Conservation (phyloP, 2,329 filamentous ascomycete species). For the Trichoderma sp. region DNA sequence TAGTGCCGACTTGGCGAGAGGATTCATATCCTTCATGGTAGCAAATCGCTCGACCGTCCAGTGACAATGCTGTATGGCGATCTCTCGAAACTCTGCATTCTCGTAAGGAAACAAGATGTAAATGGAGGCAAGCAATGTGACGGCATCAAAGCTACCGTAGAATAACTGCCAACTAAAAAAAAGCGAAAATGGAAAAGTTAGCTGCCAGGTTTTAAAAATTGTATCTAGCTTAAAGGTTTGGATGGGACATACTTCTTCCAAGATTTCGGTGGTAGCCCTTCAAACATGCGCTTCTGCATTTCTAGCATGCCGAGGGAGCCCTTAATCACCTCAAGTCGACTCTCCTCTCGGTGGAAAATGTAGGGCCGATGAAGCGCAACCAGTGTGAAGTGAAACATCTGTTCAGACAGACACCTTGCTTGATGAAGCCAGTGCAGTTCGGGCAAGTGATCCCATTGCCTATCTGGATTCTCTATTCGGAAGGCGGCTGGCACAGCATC, state of each 20-base stretch:
- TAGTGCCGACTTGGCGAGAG: constrained; percentile 57
- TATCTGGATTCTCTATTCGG: constrained; percentile 60
- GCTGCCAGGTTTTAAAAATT: not conserved
- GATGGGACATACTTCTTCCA: constrained; percentile 46
- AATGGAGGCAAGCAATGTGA: constrained; percentile 63
- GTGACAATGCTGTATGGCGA: constrained; percentile 59
- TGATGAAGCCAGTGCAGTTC: constrained; percentile 57
- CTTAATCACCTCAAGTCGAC: constrained; percentile 59
- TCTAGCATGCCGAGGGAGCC: constrained; percentile 61
- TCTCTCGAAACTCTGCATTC: constrained; percentile 52
- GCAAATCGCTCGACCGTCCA: constrained; percentile 64
- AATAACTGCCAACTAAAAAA: constrained; percentile 56
- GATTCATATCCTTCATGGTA: constrained; percentile 57
- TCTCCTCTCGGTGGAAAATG: constrained; percentile 60
- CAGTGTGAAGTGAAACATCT: constrained; percentile 56
- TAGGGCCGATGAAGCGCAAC: constrained; percentile 66
- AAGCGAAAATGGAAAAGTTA: not conserved
- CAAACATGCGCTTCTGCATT: constrained; percentile 56
- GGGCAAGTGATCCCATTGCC: constrained; percentile 57
- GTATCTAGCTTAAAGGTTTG: not conserved
- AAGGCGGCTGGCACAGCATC: constrained; percentile 57
- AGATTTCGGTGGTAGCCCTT: constrained; percentile 53
- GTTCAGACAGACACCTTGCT: constrained; percentile 52
- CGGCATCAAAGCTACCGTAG: constrained; percentile 66
- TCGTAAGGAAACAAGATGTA: constrained; percentile 65